These are phyloP conservation scores for Lumnitzera littorea DNA, from an alignment of 345 rosid species.

Conservation along the genomic window DNA sequence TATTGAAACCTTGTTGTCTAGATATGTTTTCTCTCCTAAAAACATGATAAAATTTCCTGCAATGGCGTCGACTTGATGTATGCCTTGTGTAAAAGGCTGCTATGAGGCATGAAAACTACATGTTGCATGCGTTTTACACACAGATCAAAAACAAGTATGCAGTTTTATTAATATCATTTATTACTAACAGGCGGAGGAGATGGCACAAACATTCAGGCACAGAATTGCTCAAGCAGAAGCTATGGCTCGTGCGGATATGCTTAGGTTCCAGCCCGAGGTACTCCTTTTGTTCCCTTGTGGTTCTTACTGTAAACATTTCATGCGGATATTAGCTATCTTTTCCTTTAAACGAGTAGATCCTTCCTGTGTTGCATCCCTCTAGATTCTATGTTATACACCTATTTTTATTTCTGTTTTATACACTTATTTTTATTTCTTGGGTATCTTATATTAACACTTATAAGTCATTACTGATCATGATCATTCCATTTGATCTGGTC, in stretches of 20 bases:
- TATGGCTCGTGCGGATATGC: slow-evolving; percentile 99
- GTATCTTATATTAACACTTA: background rate
- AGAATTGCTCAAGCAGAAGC: slow-evolving; percentile 99
- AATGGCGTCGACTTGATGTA: no score
- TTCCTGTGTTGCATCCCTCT: no score
- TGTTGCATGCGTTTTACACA: no score
- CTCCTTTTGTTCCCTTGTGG: background rate
- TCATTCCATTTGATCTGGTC: background rate
- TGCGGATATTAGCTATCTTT: no score
- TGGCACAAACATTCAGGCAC: slow-evolving; percentile 97
- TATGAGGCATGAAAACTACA: no score
- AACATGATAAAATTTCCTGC: no score
- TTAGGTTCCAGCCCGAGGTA: slow-evolving; percentile 98
- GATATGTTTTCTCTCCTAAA: no score
- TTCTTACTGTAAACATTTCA: background rate
- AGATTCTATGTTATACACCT: background rate
- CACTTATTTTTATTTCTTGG: no score
- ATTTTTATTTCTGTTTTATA: no score
- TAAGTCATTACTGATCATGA: background rate
- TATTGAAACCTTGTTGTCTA: no score
- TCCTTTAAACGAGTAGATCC: background rate
- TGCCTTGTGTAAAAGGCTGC: no score
- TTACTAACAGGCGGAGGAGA: slow-evolving; percentile 84
- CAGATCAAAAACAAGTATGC: no score
- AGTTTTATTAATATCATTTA: background rate